These are phyloP conservation scores for Rehmannia glutinosa DNA, from an alignment of 257 asterid species.

Conservation along the genomic window DNA sequence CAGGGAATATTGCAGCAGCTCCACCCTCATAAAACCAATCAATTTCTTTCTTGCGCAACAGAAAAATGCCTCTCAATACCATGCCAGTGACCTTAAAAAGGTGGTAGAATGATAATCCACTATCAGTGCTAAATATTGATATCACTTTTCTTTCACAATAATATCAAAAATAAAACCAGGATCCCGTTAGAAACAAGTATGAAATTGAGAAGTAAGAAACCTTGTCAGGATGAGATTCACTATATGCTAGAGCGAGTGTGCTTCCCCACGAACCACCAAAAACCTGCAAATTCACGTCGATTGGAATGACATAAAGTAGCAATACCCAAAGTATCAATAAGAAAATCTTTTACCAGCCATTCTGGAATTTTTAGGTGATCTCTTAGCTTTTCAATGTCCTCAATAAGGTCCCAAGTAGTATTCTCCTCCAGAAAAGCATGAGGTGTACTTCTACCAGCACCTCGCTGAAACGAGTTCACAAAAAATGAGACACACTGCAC, in stretches of 20 bases:
- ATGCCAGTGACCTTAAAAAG: constrained; percentile 76
- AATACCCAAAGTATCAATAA: not conserved
- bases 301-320: constrained; percentile 19
- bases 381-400: constrained; percentile 86
- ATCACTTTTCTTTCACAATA: not conserved
- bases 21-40: constrained; percentile 99
- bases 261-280: constrained; percentile 99
- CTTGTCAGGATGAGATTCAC: constrained; percentile 88
- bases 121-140: not conserved
- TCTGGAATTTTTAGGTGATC: constrained; percentile 75
- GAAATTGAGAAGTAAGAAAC: constrained; percentile 32
- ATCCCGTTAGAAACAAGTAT: too few relatives aligned
- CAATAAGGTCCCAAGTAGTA: constrained; percentile 86
- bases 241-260: constrained; percentile 89
- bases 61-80: constrained; percentile 91
- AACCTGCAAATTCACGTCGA: constrained; percentile 52
- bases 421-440: constrained; percentile 92
- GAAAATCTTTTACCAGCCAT: constrained; percentile 67
- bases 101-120: not conserved
- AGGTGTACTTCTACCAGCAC: constrained; percentile 93
- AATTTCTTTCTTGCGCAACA: constrained; percentile 91
- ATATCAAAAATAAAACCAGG: not conserved
- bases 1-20: constrained; percentile 97
- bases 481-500: not conserved
- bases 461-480: constrained; percentile 48